Evolutionary conservation across 1,284 basidiomycete species (phyloP), one percentile per base, ranked within the genome.

Genomic region (Leccinum subrobustum): DNA sequence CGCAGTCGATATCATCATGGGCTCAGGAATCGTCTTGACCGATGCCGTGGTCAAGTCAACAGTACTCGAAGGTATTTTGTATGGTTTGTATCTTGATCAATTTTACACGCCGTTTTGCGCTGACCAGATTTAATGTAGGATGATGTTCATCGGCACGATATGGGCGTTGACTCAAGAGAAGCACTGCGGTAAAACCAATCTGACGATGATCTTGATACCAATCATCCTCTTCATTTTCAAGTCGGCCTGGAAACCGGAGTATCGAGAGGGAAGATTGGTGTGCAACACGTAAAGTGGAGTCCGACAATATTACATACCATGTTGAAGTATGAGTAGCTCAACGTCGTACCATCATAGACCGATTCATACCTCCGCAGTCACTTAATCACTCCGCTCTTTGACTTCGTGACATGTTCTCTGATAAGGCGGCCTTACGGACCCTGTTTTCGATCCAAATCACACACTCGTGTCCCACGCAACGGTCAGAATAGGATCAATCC

Each of bases 151-250:
- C 11, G 61, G 53, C 20, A 65, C 64, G 3, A 54, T 64, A 12
- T 60, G 64, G 64, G 47, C 39, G 18, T 52, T 54, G 39, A 51
- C 25, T 5, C 51, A 42, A 25, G 35, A 63, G 16, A 33, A 59
- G 3, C 29, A 52, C 12, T 5, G 14, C 53, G 29, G 48, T 33
- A 8, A 56, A 42, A 18, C 51, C 16, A 52, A 56, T 39, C 47
- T 33, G 47, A 54, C 27, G 6, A 50, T 25, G 12, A 54, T 58
- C 11, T 35, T 55, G 4, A 39, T 61, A 31, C 59, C 65, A 6
- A 7, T 61, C 14, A 11, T 64, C 20, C 47, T 65, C 11, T 29
- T 65, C 35, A 14, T 59, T 51, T 25, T 61, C 71, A 74, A n/a
- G 76, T 14, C 39, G 12, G 11, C 35, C 35, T 20, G 27, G 27